Percentiles rank a stretch among this genome's conserved stretches.
Evolutionary conservation across 495 filamentous ascomycete species (phyloP).

Genomic region (Antarctomyces pellizariae): DNA sequence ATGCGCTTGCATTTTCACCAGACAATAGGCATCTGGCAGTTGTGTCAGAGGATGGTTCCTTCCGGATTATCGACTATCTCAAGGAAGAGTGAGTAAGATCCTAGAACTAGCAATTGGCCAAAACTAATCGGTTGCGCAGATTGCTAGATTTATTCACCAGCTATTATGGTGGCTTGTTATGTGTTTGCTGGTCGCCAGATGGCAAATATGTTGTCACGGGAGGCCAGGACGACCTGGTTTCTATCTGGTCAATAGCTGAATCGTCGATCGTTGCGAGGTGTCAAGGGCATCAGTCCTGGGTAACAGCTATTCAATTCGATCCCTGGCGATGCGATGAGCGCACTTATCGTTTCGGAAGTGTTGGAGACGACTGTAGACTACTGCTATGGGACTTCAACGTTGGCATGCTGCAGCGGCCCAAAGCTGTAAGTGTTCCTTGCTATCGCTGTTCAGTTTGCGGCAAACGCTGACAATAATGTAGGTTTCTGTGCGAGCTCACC

Average conservation of each 20-base stretch:
- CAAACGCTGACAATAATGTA: conserved; percentile 8
- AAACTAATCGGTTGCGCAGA: conserved; percentile 17
- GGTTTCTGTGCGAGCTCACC: conserved; percentile 30
- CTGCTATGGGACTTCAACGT: conserved; percentile 95
- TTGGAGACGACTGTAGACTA: conserved; percentile 78
- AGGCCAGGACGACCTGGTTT: conserved; percentile 85
- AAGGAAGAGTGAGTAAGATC: conserved; percentile 49
- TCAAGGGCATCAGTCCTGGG: conserved; percentile 88
- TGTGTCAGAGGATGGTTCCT: conserved; percentile 73
- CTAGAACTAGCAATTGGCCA: background rate
- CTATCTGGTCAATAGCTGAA: conserved; percentile 80
- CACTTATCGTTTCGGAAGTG: conserved; percentile 86
- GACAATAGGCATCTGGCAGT: conserved; percentile 73
- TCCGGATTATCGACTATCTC: conserved; percentile 77
- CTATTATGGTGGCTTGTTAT: conserved; percentile 82
- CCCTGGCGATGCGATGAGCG: conserved; percentile 88
- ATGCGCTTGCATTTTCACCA: conserved; percentile 73
- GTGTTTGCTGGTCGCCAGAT: conserved; percentile 93
- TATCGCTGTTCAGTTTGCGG: conserved; percentile 2
- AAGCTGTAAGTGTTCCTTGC: conserved; percentile 31
- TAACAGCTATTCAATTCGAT: conserved; percentile 80
- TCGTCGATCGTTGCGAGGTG: conserved; percentile 71
- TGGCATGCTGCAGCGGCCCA: conserved; percentile 81
- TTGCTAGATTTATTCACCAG: conserved; percentile 65
- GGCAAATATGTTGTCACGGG: conserved; percentile 90